phyloP scores from a whole-genome alignment of 1,284 basidiomycete genomes.

The Boletus hoseneyae region DNA sequence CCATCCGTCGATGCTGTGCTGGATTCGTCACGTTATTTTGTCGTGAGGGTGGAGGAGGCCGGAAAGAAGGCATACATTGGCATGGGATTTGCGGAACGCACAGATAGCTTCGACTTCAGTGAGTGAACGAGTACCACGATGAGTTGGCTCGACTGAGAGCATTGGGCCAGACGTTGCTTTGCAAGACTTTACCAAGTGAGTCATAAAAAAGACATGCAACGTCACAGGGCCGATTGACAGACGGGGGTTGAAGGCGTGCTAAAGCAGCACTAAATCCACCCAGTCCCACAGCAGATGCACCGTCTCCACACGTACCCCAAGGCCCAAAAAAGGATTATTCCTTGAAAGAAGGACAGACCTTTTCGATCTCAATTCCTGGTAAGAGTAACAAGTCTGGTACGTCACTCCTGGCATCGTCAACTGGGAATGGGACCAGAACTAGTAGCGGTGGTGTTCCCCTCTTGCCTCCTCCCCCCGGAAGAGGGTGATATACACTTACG shows the following conservation, averaged over 20 bases:
- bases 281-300: constrained; percentile 39
- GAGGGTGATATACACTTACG: constrained; percentile 24
- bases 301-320: constrained; percentile 59
- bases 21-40: constrained; percentile 96
- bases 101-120: constrained; percentile 95
- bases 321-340: constrained; percentile 94
- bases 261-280: constrained; percentile 58
- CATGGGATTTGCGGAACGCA: constrained; percentile 88
- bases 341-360: constrained; percentile 95
- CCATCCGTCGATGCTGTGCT: constrained; percentile 93
- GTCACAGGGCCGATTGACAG: background rate
- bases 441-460: constrained; percentile 50
- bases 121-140: constrained; percentile 29
- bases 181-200: constrained; percentile 91
- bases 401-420: constrained; percentile 36
- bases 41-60: constrained; percentile 84
- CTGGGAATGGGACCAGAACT: constrained; percentile 21
- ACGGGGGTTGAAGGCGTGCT: constrained; percentile 48
- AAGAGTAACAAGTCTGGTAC: constrained; percentile 40
- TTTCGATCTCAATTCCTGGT: constrained; percentile 88
- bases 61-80: constrained; percentile 91
- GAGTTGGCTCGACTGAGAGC: constrained; percentile 4
- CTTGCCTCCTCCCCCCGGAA: constrained; percentile 71
- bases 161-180: constrained; percentile 79
- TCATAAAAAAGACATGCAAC: constrained; percentile 1